A percentile compares a stretch with the other conserved stretches of the same genome.
These are phyloP conservation scores for Russula earlei DNA, from an alignment of 768 basidiomycete genomes.

Conservation along the genomic window DNA sequence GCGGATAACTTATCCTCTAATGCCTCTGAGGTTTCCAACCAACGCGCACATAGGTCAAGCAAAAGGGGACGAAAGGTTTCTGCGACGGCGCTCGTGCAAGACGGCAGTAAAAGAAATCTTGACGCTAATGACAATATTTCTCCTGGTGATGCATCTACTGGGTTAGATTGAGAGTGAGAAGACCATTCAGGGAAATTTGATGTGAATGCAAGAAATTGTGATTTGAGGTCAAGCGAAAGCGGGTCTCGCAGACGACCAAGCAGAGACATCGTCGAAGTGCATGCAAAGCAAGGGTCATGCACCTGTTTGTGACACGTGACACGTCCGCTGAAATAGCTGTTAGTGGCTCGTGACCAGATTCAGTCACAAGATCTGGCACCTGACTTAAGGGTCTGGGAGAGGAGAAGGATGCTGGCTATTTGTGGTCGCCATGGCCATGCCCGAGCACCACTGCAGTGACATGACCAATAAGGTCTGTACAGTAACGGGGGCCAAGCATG, in stretches of 20 bases:
- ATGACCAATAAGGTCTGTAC: too few species aligned
- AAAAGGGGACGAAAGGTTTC: conserved; percentile 66
- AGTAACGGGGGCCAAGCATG: too few species aligned
- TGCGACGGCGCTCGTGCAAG: conserved; percentile 55
- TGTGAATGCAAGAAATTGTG: conserved; percentile 7
- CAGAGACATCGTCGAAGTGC: not conserved
- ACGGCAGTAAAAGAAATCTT: conserved; percentile 46
- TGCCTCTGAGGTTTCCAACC: conserved; percentile 51
- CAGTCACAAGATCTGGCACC: too few species aligned
- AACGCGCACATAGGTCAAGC: conserved; percentile 71
- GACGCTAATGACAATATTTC: conserved; percentile 38
- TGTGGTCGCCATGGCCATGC: too few species aligned
- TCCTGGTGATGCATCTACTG: not conserved
- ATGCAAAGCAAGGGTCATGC: too few species aligned
- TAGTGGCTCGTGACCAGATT: too few species aligned
- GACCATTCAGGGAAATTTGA: not conserved
- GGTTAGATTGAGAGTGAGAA: not conserved
- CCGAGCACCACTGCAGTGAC: too few species aligned
- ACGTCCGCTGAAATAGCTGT: too few species aligned
- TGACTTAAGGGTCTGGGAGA: too few species aligned
- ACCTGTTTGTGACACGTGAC: too few species aligned
- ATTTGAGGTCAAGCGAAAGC: conserved; percentile 4
- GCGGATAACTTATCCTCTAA: conserved; percentile 46
- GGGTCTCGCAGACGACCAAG: conserved; percentile 5
- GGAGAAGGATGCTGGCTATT: too few species aligned